Conservation (phyloP, 345 rosid species). For the Syzygium aqueum region DNA sequence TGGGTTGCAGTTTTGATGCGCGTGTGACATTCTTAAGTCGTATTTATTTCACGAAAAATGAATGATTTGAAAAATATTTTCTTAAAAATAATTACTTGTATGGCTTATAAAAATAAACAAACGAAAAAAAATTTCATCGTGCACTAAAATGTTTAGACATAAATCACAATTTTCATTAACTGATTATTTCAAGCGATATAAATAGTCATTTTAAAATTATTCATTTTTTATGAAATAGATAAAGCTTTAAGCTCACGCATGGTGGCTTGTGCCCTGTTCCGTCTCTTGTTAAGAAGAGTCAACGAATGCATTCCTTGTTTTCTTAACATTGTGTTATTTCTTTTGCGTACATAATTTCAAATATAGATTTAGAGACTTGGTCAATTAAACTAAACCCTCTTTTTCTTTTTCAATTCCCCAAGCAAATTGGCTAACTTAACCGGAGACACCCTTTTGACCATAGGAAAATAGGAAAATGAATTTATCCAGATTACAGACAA, state of each 20-base stretch:
- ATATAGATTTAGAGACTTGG: neutral
- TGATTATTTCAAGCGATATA: neutral
- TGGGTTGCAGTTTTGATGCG: neutral
- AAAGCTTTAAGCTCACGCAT: fast-evolving
- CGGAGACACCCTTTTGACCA: neutral
- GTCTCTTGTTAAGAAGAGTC: neutral
- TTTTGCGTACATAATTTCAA: neutral
- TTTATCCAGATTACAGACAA: neutral
- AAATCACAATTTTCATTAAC: fast-evolving
- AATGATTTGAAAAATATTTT: neutral
- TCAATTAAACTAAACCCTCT: neutral
- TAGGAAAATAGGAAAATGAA: neutral
- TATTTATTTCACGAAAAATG: neutral
- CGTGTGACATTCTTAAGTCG: too few species aligned
- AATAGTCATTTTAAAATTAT: neutral
- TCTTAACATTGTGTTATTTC: neutral
- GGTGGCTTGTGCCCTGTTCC: neutral
- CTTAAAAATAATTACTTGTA: neutral
- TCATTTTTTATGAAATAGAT: fast-evolving
- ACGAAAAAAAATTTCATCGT: neutral
- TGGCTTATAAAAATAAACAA: neutral
- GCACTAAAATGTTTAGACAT: neutral
- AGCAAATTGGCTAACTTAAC: neutral
- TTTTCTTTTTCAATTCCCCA: neutral
- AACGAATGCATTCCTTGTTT: neutral